Conservation (phyloP, 1,139 yeast genomes). For the Geotrichum fermentans region DNA sequence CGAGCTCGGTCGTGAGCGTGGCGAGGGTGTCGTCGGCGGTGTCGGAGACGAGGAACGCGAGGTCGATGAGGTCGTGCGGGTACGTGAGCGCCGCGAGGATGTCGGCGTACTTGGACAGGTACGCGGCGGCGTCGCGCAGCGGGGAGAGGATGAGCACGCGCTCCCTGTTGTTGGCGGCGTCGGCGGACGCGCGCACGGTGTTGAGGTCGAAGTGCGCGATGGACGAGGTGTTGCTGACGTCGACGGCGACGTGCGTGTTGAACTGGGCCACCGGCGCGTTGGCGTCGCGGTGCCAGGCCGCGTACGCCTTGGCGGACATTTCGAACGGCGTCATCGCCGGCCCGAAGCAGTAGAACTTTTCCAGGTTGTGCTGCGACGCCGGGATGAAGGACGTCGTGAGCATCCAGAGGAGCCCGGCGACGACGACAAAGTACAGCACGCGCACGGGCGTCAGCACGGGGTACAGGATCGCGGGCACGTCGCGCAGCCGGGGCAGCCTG, state of each 20-base stretch:
- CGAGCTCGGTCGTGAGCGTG: constrained; percentile 49
- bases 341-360: constrained; percentile 30
- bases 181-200: constrained; percentile 41
- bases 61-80: constrained; percentile 73
- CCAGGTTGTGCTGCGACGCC: constrained; percentile 23
- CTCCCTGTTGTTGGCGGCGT: constrained; percentile 57
- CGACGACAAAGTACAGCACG: background rate
- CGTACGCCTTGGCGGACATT: constrained; percentile 27
- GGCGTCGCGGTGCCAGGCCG: constrained; percentile 25
- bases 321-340: constrained; percentile 32
- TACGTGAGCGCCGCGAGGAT: constrained; percentile 82
- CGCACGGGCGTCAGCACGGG: constrained; percentile 2
- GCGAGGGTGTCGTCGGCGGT: constrained; percentile 64
- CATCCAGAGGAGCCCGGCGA: background rate
- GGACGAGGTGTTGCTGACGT: constrained; percentile 23
- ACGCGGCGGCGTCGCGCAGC: constrained; percentile 73
- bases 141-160: constrained; percentile 71
- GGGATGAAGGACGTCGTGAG: constrained; percentile 19
- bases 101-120: constrained; percentile 76
- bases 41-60: constrained; percentile 82
- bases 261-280: constrained; percentile 30
- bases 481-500: constrained; percentile 6
- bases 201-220: constrained; percentile 43
- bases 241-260: constrained; percentile 4
- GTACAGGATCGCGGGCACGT: background rate